Conservation (phyloP, 169 alveolate species). For the Cyclospora cayetanensis region DNA sequence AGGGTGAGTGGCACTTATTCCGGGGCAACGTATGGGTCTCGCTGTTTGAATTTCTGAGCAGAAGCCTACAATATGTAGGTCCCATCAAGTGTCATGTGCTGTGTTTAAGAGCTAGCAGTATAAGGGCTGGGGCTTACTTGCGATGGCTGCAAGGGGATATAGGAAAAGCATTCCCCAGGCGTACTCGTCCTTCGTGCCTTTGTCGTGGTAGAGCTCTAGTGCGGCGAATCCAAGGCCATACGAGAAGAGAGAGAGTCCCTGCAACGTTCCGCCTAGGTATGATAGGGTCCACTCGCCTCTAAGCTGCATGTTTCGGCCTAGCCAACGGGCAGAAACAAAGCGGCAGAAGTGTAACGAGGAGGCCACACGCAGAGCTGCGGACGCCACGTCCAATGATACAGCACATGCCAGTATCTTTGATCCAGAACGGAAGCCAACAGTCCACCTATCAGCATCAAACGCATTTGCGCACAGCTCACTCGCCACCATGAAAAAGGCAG, state of each 20-base stretch:
- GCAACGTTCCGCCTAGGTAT: slow-evolving; percentile 85
- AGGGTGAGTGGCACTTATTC: too few species aligned
- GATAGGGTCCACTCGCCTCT: slow-evolving; percentile 89
- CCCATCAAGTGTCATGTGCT: too few species aligned
- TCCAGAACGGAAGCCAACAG: slow-evolving; percentile 88
- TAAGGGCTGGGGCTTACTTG: slow-evolving; percentile 78
- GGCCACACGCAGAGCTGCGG: slow-evolving; percentile 83
- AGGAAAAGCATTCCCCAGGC: slow-evolving; percentile 87
- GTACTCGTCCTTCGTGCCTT: slow-evolving; percentile 87
- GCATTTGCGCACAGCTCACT: too few species aligned
- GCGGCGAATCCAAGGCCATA: slow-evolving; percentile 88
- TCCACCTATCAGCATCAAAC: too few species aligned
- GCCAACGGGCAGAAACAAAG: slow-evolving; percentile 88
- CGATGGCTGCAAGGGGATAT: slow-evolving; percentile 85
- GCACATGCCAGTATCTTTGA: slow-evolving; percentile 87
- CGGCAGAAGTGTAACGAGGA: slow-evolving; percentile 85
- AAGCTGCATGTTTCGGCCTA: slow-evolving; percentile 88
- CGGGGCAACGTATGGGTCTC: too few species aligned
- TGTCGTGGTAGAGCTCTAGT: slow-evolving; percentile 88
- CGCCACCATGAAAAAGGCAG: too few species aligned
- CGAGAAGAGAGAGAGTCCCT: slow-evolving; percentile 84
- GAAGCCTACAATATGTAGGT: too few species aligned
- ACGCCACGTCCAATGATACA: slow-evolving; percentile 83
- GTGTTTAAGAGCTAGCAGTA: too few species aligned
- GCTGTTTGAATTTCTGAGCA: too few species aligned